These are phyloP conservation scores for Platismatia glauca DNA, from an alignment of 495 filamentous ascomycete genomes.

Conservation along the genomic window DNA sequence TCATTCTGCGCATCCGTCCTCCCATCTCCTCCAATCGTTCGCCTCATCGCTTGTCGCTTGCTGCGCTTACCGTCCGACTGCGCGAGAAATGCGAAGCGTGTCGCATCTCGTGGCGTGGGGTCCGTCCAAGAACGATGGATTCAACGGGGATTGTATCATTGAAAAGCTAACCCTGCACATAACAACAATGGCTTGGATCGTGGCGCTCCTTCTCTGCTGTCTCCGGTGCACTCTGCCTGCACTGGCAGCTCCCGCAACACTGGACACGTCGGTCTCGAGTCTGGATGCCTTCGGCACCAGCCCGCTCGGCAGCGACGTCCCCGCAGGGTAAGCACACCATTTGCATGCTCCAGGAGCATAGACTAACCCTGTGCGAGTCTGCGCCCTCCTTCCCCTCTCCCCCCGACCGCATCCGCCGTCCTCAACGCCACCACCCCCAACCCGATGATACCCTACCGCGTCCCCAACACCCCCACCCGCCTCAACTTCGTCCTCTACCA, in stretches of 20 bases:
- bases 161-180: too few relatives aligned
- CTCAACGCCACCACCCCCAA: background rate
- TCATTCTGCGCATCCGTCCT: too few relatives aligned
- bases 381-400: too few relatives aligned
- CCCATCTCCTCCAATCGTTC: too few relatives aligned
- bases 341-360: too few relatives aligned
- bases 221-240: background rate
- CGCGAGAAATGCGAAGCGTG: too few relatives aligned
- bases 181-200: background rate
- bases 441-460: background rate
- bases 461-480: slow-evolving; percentile 1
- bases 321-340: background rate
- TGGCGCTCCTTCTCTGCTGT: background rate
- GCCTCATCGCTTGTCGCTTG: too few relatives aligned
- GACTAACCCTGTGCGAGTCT: too few relatives aligned
- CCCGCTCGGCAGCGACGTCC: background rate
- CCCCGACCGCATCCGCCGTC: background rate
- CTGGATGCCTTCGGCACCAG: background rate
- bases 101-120: too few relatives aligned
- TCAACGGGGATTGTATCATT: too few relatives aligned
- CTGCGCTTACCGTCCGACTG: too few relatives aligned
- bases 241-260: background rate
- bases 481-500: background rate
- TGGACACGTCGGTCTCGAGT: background rate
- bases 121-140: too few relatives aligned